A percentile compares a stretch with the other conserved stretches of the same genome.
Evolutionary conservation across 164 flowering plant species (phyloP).

Genomic region (Houttuynia cordata): DNA sequence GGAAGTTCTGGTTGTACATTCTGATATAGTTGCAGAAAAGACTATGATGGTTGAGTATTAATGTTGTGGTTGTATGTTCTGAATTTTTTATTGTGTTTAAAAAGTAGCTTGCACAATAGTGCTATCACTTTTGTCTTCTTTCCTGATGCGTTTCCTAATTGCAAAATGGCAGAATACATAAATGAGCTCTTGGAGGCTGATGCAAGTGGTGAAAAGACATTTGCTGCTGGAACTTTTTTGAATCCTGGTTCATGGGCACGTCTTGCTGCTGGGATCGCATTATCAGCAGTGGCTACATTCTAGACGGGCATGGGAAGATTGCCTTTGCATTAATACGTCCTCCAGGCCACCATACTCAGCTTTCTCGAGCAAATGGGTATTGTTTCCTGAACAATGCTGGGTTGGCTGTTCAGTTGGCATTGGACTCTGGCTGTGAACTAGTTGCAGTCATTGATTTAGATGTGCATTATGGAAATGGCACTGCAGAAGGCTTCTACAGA

Average conservation of each 20-base stretch:
- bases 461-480: conserved; percentile 96
- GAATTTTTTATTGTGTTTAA: too few species aligned
- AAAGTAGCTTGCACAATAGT: not conserved
- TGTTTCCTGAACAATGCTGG: conserved; percentile 95
- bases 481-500: conserved; percentile 80
- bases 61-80: too few species aligned
- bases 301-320: conserved; percentile 58
- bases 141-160: not conserved
- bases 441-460: conserved; percentile 86
- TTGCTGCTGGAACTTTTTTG: conserved; percentile 65
- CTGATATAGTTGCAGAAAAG: too few species aligned
- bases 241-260: conserved; percentile 89
- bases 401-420: conserved; percentile 67
- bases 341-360: conserved; percentile 99
- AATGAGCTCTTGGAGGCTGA: conserved; percentile 59
- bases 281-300: conserved; percentile 71
- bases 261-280: conserved; percentile 82
- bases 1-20: too few species aligned
- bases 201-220: conserved; percentile 41
- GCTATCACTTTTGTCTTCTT: not conserved
- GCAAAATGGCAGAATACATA: conserved; percentile 43
- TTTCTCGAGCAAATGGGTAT: conserved; percentile 85
- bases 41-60: too few species aligned
- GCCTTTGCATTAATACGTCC: conserved; percentile 87
- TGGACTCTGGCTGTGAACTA: conserved; percentile 43